Evolutionary conservation across 371 early-diverging fungal species (phyloP).

Genomic region (Mortierella polycephala): DNA sequence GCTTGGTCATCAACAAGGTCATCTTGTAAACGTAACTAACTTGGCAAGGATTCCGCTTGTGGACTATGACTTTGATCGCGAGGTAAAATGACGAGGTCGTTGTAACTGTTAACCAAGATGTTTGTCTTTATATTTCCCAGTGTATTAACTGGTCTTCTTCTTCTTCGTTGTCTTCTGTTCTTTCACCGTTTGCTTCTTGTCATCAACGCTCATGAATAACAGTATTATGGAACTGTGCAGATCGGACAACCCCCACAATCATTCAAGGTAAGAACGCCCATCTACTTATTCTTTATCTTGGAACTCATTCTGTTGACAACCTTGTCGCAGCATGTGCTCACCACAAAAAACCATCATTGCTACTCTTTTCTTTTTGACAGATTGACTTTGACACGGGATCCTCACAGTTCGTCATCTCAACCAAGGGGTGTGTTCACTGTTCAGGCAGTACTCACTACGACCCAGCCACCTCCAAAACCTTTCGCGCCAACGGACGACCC

Average conservation of each 20-base stretch:
- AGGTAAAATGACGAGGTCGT: conserved; percentile 21
- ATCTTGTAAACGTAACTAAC: conserved; percentile 8
- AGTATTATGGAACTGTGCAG: conserved; percentile 58
- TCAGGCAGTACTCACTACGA: conserved; percentile 67
- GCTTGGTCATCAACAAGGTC: conserved; percentile 13
- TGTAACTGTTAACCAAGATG: neutral
- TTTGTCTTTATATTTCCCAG: neutral
- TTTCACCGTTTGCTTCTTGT: neutral
- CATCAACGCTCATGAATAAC: too few relatives aligned
- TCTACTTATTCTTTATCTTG: neutral
- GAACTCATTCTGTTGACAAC: neutral
- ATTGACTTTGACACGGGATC: conserved; percentile 79
- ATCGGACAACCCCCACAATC: conserved; percentile 73
- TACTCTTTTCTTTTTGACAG: neutral
- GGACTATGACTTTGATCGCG: conserved; percentile 48
- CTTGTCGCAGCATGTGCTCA: too few relatives aligned
- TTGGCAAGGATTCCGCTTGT: conserved; percentile 31
- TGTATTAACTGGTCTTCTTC: neutral
- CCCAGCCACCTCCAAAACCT: conserved; percentile 61
- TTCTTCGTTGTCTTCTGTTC: neutral
- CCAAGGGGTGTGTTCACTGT: conserved; percentile 61
- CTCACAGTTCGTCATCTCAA: conserved; percentile 67
- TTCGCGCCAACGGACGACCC: conserved; percentile 53
- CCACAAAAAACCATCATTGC: too few relatives aligned
- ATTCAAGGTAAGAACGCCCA: conserved; percentile 50